Evolutionary conservation across 2,329 filamentous ascomycete genomes (phyloP).

Genomic region (Hymenoscyphus albidus): DNA sequence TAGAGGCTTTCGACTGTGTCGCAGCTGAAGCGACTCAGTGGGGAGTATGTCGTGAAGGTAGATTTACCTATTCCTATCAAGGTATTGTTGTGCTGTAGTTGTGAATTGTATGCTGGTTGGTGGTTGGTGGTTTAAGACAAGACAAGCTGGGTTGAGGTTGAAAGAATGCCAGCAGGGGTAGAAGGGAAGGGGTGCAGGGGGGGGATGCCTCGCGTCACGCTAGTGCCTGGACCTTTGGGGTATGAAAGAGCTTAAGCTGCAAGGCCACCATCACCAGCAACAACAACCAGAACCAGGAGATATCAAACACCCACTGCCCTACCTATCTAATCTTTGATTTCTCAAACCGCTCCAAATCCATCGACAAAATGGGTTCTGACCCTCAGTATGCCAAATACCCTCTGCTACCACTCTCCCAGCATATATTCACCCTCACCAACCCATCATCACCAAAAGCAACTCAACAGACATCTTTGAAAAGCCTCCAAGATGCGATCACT

Average conservation of each 20-base stretch:
- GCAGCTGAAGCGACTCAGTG: neutral
- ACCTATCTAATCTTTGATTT: neutral
- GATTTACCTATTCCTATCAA: neutral
- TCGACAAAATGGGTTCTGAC: slow-evolving; percentile 63
- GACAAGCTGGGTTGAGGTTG: neutral
- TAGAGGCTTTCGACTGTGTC: neutral
- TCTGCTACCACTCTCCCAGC: slow-evolving; percentile 74
- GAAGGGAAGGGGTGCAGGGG: neutral
- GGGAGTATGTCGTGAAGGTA: neutral
- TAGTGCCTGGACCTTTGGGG: slow-evolving; percentile 26
- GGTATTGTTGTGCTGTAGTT: neutral
- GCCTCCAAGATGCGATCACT: slow-evolving; percentile 75
- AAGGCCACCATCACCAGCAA: slow-evolving; percentile 11
- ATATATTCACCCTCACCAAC: slow-evolving; percentile 84
- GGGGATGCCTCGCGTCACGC: slow-evolving; percentile 25
- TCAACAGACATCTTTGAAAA: slow-evolving; percentile 69
- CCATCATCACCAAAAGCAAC: slow-evolving; percentile 61
- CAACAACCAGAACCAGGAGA: neutral
- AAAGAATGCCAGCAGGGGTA: neutral
- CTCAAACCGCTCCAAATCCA: neutral
- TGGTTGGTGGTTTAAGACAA: slow-evolving; percentile 6
- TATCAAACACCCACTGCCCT: neutral
- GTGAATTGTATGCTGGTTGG: slow-evolving; percentile 6
- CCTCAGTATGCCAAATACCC: slow-evolving; percentile 84
- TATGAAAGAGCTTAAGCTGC: slow-evolving; percentile 24